Conservation (phyloP, 2,329 filamentous ascomycete species). For the Akanthomyces lecanii region DNA sequence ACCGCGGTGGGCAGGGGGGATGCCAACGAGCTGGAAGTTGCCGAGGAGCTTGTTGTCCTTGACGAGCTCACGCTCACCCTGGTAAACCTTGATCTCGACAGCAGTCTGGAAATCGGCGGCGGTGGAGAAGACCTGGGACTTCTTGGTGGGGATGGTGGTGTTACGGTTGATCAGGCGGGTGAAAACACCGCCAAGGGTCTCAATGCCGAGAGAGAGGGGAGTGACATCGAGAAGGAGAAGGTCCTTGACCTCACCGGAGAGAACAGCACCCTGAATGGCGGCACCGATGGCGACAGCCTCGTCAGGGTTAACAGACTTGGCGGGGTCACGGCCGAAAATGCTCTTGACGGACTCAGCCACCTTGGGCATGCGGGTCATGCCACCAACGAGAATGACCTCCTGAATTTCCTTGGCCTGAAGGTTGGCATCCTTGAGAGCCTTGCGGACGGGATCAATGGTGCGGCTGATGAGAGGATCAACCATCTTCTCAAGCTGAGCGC, state of each 20-base stretch:
- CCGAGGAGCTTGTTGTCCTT: constrained; percentile 97
- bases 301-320: constrained; percentile 98
- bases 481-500: constrained; percentile 87
- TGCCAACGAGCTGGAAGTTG: constrained; percentile 99
- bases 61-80: constrained; percentile 99
- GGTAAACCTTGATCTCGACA: constrained; percentile 99
- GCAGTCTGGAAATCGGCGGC: constrained; percentile 97
- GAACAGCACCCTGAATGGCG: constrained; percentile 93
- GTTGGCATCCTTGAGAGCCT: constrained; percentile 93
- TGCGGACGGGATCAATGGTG: constrained; percentile 89
- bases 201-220: constrained; percentile 93
- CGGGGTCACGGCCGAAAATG: constrained; percentile 93
- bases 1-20: constrained; percentile 92
- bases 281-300: constrained; percentile 98
- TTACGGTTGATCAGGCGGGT: constrained; percentile 98
- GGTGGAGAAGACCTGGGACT: constrained; percentile 97
- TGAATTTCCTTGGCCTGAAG: constrained; percentile 91
- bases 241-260: constrained; percentile 94
- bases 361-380: constrained; percentile 99
- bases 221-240: constrained; percentile 94
- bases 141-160: constrained; percentile 99
- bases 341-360: constrained; percentile 92
- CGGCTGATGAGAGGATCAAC: constrained; percentile 83
- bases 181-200: constrained; percentile 97
- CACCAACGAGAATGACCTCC: constrained; percentile 96